These are phyloP conservation scores for Beta macrorhiza DNA, from an alignment of 179 eudicot species.

Conservation along the genomic window DNA sequence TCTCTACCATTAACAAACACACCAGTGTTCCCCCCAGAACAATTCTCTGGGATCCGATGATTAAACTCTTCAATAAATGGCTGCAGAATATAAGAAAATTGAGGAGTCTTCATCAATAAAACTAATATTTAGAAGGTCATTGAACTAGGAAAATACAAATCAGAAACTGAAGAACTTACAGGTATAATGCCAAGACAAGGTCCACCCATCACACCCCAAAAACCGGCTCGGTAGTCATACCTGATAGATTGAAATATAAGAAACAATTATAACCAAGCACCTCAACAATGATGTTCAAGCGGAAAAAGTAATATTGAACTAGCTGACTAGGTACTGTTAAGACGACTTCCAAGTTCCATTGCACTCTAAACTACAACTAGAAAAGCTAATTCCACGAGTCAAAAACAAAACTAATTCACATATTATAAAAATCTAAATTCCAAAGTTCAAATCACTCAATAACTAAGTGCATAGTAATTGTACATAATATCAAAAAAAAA, in stretches of 20 bases:
- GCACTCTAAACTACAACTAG: neutral
- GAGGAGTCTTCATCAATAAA: neutral
- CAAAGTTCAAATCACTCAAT: neutral
- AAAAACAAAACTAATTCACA: neutral
- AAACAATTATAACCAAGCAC: neutral
- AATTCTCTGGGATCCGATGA: slow-evolving; percentile 71
- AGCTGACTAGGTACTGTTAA: neutral
- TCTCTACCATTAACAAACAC: slow-evolving; percentile 92
- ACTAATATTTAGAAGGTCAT: neutral
- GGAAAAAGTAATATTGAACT: neutral
- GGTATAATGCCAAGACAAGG: slow-evolving; percentile 97
- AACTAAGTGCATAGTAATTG: neutral
- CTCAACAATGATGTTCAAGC: neutral
- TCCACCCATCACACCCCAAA: slow-evolving; percentile 95
- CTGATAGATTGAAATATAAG: slow-evolving; percentile 36
- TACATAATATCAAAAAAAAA: neutral
- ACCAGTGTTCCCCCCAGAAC: slow-evolving; percentile 74
- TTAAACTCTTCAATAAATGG: slow-evolving; percentile 91
- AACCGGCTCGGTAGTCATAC: slow-evolving; percentile 94
- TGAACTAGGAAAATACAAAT: neutral
- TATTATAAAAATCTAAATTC: neutral
- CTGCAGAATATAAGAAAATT: slow-evolving; percentile 41
- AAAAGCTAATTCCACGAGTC: neutral
- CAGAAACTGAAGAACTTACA: slow-evolving; percentile 46
- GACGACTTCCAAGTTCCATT: neutral